These are phyloP conservation scores for Hypoxylon trugodes DNA, from an alignment of 495 filamentous ascomycete genomes.

Conservation along the genomic window DNA sequence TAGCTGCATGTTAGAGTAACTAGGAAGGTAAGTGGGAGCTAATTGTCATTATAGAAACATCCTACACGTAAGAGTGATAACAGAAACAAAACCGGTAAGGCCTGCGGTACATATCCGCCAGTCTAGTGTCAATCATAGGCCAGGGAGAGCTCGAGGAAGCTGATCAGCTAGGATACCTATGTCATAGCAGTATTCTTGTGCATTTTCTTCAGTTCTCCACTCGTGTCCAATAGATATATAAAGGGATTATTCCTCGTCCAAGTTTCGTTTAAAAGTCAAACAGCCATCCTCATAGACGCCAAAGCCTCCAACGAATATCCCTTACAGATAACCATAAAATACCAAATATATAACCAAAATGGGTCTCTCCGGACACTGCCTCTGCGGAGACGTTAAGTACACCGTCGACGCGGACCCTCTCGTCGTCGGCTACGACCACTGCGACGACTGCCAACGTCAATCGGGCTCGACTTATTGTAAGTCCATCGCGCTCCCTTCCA, in stretches of 20 bases:
- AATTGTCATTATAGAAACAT: not conserved
- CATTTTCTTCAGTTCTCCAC: constrained; percentile 13
- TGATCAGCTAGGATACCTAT: constrained; percentile 17
- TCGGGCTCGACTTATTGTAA: constrained; percentile 73
- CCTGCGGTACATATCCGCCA: constrained; percentile 6
- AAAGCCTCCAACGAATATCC: not conserved
- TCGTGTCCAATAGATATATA: constrained; percentile 21
- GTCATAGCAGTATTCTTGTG: constrained; percentile 25
- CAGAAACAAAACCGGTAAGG: constrained; percentile 18
- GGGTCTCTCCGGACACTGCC: constrained; percentile 73
- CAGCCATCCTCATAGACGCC: not conserved
- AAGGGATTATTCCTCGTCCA: constrained; percentile 5
- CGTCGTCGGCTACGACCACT: constrained; percentile 72
- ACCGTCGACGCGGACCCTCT: constrained; percentile 64
- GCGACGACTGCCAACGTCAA: constrained; percentile 77
- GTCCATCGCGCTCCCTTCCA: constrained; percentile 17
- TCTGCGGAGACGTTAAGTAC: constrained; percentile 75
- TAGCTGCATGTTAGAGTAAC: not conserved
- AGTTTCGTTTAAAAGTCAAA: not conserved
- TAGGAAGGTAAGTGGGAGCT: not conserved
- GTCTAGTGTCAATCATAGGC: not conserved
- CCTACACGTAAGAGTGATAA: constrained; percentile 24
- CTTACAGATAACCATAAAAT: not conserved
- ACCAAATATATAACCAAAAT: constrained; percentile 55
- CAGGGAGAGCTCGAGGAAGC: constrained; percentile 8